These are phyloP conservation scores for Afroboletus lepidellus DNA, from an alignment of 1,284 basidiomycete genomes.

Conservation along the genomic window DNA sequence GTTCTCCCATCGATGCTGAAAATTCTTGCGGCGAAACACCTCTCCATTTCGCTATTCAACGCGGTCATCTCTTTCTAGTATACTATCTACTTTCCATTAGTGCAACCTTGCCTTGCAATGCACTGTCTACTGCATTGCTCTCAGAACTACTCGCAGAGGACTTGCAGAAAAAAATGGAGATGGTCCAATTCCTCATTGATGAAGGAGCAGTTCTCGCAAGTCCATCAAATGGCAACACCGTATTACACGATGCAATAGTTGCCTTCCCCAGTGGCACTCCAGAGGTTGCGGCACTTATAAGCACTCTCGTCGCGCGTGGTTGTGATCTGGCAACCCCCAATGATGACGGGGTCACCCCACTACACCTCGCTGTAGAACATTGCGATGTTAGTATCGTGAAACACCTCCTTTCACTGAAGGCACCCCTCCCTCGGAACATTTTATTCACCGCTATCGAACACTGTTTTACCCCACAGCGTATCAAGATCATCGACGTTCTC, in stretches of 20 bases:
- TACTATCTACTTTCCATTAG: not conserved
- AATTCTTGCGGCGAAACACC: not conserved
- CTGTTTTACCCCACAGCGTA: not conserved
- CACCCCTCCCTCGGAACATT: not conserved
- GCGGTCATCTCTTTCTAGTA: not conserved
- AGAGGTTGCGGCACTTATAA: not conserved
- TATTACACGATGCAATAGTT: not conserved
- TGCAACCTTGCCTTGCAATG: not conserved
- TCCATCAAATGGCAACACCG: not conserved
- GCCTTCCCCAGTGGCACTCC: not conserved
- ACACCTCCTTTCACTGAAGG: not conserved
- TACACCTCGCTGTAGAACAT: not conserved
- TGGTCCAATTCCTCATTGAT: not conserved
- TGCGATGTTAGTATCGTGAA: not conserved
- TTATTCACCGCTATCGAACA: not conserved
- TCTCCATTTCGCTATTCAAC: not conserved
- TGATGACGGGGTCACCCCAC: not conserved
- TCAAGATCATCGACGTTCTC: not conserved
- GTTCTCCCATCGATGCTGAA: not conserved
- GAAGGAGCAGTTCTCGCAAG: not conserved
- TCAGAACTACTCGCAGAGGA: not conserved
- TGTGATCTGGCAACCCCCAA: not conserved
- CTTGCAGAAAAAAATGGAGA: not conserved
- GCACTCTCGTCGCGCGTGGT: not conserved
- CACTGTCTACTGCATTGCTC: not conserved